A percentile compares a stretch with the other conserved stretches of the same genome.
Evolutionary conservation across 2,329 filamentous ascomycete species (phyloP).

Genomic region (Neofusicoccum kwambonambiense): DNA sequence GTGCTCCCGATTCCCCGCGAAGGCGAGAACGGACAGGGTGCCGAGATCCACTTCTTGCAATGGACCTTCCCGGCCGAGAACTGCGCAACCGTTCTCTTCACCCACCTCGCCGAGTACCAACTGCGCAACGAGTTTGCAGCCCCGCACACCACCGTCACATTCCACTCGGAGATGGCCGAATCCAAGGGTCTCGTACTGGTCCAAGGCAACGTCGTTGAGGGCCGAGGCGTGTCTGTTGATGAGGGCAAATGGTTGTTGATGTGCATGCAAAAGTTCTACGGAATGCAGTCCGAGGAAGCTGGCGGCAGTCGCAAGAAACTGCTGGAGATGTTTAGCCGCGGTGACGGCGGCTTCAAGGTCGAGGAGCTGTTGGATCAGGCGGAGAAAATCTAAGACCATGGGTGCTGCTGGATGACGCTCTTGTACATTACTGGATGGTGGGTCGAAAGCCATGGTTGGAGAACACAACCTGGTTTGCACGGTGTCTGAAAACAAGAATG

Average conservation of each 20-base stretch:
- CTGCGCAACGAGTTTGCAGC: constrained; percentile 82
- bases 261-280: constrained; percentile 93
- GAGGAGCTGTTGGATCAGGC: constrained; percentile 86
- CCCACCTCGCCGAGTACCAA: constrained; percentile 91
- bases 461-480: no score
- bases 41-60: constrained; percentile 94
- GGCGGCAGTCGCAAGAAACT: constrained; percentile 59
- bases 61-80: constrained; percentile 81
- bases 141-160: constrained; percentile 91
- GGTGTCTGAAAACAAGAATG: no score
- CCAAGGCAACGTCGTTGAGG: constrained; percentile 76
- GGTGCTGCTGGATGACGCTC: not conserved
- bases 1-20: constrained; percentile 79
- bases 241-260: constrained; percentile 89
- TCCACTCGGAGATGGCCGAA: constrained; percentile 76
- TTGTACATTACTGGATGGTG: not conserved
- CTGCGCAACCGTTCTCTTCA: constrained; percentile 72
- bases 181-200: constrained; percentile 80
- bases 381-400: constrained; percentile 63
- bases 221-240: constrained; percentile 71
- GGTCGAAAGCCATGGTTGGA: no score
- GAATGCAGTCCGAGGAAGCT: constrained; percentile 56
- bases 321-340: constrained; percentile 77
- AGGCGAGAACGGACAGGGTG: constrained; percentile 55
- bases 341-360: constrained; percentile 76